Conservation (phyloP, 2,329 filamentous ascomycete genomes). For the Colletotrichum salicis region DNA sequence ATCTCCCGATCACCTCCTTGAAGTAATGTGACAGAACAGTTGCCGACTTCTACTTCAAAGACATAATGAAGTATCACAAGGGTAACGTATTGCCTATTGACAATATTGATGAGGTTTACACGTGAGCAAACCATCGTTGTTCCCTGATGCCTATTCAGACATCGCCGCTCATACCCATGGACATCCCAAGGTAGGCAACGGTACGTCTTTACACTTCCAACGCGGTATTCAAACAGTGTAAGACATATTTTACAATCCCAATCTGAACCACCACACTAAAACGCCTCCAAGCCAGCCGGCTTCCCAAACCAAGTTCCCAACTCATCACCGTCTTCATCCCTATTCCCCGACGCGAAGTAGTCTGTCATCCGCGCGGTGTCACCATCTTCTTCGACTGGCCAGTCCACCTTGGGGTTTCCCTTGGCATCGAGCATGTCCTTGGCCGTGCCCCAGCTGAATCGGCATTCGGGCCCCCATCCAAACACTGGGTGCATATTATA, state of each 20-base stretch:
- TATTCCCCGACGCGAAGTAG: conserved; percentile 68
- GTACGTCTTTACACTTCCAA: no score
- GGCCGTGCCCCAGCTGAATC: conserved; percentile 95
- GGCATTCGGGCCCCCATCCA: conserved; percentile 92
- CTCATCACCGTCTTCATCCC: conserved; percentile 68
- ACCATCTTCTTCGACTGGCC: conserved; percentile 80
- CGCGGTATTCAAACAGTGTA: no score
- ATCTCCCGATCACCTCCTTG: no score
- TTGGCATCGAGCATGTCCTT: conserved; percentile 93
- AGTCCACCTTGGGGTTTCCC: conserved; percentile 78
- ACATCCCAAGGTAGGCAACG: no score
- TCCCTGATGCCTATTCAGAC: no score
- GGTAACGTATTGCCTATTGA: no score
- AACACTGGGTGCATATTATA: conserved; percentile 91
- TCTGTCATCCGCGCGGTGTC: conserved; percentile 78
- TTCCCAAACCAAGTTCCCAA: conserved; percentile 85
- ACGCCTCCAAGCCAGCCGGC: conserved; percentile 74
- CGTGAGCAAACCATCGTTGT: no score
- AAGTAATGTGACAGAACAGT: no score
- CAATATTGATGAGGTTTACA: no score
- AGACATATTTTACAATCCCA: conserved; percentile 7
- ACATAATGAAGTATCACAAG: no score
- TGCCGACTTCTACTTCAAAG: no score
- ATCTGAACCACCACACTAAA: conserved; percentile 55
- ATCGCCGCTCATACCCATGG: no score